Percentiles rank a stretch among this genome's conserved stretches.
Conservation (phyloP, 305 asterid species). For the Fraxinus velutina region DNA sequence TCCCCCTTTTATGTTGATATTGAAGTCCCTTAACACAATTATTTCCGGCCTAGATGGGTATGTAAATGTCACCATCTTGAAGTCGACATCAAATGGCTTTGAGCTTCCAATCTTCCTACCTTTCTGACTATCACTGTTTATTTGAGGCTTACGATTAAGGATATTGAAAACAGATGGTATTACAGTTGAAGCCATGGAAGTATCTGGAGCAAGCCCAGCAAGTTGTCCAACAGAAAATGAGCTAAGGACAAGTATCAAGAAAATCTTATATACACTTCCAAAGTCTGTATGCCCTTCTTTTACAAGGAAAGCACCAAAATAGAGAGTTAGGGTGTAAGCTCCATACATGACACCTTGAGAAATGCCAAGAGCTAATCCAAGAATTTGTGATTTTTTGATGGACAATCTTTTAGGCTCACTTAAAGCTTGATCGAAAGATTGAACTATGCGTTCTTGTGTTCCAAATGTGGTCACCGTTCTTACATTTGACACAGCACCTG, state of each 20-base stretch:
- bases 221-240: conserved; percentile 89
- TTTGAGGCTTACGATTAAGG: conserved; percentile 54
- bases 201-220: conserved; percentile 91
- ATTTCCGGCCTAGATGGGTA: conserved; percentile 69
- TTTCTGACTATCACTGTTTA: conserved; percentile 33
- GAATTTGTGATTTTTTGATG: conserved; percentile 50
- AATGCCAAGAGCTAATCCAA: conserved; percentile 62
- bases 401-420: conserved; percentile 52
- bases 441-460: conserved; percentile 59
- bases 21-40: conserved; percentile 47
- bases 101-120: conserved; percentile 45
- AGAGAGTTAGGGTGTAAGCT: conserved; percentile 65
- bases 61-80: conserved; percentile 61
- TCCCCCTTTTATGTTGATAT: conserved; percentile 54
- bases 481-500: conserved; percentile 73
- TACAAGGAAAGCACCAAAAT: conserved; percentile 71
- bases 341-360: conserved; percentile 82
- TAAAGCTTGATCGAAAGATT: conserved; percentile 58
- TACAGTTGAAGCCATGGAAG: conserved; percentile 60
- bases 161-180: conserved; percentile 53
- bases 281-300: conserved; percentile 43
- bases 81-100: conserved; percentile 52
- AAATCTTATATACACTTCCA: conserved; percentile 70
- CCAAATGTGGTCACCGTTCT: conserved; percentile 80
- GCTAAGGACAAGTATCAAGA: conserved; percentile 79